A percentile compares a stretch with the other conserved stretches of the same genome.
Conservation (phyloP, 306 rosid species). For the Medicago lupulina region DNA sequence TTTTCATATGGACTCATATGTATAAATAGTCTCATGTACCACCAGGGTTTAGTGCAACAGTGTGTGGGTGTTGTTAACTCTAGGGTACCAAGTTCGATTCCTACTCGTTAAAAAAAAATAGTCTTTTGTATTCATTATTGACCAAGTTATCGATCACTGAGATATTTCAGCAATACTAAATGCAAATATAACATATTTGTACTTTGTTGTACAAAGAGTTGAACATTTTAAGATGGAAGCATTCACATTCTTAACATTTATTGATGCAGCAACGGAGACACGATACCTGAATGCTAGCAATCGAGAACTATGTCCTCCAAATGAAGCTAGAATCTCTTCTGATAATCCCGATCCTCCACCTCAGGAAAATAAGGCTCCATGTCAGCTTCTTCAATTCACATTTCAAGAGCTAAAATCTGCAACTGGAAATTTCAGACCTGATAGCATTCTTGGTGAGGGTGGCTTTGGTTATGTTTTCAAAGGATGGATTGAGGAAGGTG, state of each 20-base stretch:
- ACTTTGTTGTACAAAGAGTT: constrained; percentile 17
- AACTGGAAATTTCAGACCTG: constrained; percentile 97
- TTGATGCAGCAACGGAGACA: constrained; percentile 86
- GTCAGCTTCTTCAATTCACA: constrained; percentile 76
- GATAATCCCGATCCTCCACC: constrained; percentile 69
- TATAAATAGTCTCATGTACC: too few relatives aligned
- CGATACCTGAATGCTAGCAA: constrained; percentile 93
- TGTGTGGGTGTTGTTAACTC: too few relatives aligned
- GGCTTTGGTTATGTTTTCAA: constrained; percentile 96
- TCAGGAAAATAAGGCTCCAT: constrained; percentile 61
- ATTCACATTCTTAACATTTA: constrained; percentile 34
- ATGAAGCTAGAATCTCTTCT: constrained; percentile 72
- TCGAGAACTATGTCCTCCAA: constrained; percentile 75
- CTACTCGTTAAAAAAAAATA: too few relatives aligned
- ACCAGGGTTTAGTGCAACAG: too few relatives aligned
- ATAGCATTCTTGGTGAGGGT: constrained; percentile 98
- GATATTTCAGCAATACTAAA: neutral
- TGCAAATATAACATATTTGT: constrained; percentile 17
- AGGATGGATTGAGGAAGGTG: constrained; percentile 98
- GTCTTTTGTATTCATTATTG: neutral
- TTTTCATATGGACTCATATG: neutral
- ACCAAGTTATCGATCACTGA: neutral
- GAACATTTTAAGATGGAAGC: constrained; percentile 30
- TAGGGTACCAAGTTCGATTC: too few relatives aligned
- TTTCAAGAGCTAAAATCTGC: constrained; percentile 94